phyloP scores from a whole-genome alignment of 164 flowering plant species.

The Liquidambar formosana region DNA sequence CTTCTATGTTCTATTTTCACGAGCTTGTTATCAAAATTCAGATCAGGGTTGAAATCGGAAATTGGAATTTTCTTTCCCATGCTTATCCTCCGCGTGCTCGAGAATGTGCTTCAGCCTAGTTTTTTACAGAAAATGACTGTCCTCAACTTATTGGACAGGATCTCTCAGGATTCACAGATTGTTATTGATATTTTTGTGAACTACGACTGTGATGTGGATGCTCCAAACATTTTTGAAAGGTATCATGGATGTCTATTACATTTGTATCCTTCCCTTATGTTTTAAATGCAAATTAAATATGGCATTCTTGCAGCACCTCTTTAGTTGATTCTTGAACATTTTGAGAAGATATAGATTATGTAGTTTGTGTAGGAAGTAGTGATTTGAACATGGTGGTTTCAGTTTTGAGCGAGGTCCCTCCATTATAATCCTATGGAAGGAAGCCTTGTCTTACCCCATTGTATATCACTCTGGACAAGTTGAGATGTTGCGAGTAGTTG shows the following conservation, averaged over 20 bases:
- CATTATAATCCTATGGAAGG: not conserved
- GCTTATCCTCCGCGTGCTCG: slow-evolving; percentile 94
- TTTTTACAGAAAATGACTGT: slow-evolving; percentile 97
- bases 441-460: not conserved
- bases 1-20: slow-evolving; percentile 86
- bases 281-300: not conserved
- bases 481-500: not conserved
- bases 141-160: slow-evolving; percentile 80
- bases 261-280: not conserved
- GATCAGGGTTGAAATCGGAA: slow-evolving; percentile 90
- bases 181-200: slow-evolving; percentile 90
- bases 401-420: too few species aligned
- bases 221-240: slow-evolving; percentile 98
- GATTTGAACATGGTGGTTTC: not conserved
- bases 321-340: not conserved
- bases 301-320: not conserved
- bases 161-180: slow-evolving; percentile 78
- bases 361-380: not conserved
- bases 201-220: slow-evolving; percentile 95
- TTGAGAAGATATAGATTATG: not conserved
- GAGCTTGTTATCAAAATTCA: slow-evolving; percentile 69
- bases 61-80: slow-evolving; percentile 96
- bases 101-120: slow-evolving; percentile 97
- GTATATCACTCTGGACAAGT: not conserved
- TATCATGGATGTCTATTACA: slow-evolving; percentile 23